Evolutionary conservation across 768 basidiomycete species (phyloP).

Genomic region (Tephrocybe sp.): DNA sequence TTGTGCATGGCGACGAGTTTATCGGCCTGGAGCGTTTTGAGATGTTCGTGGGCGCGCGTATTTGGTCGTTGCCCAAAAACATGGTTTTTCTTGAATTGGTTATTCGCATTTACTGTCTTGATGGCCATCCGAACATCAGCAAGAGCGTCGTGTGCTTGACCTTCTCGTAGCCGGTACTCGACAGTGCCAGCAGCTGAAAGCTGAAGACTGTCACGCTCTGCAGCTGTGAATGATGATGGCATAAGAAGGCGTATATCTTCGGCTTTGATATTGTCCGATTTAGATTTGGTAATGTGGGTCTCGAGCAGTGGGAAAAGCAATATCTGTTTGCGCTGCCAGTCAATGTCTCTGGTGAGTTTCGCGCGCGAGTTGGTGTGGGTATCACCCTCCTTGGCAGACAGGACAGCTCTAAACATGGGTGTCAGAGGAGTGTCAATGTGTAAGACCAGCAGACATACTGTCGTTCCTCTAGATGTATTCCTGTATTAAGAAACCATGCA

Average conservation of each 20-base stretch:
- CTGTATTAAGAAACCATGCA: too few relatives aligned
- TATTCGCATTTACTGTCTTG: conserved; percentile 20
- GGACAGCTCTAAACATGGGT: too few relatives aligned
- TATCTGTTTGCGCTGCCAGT: neutral
- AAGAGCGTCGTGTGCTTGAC: conserved; percentile 28
- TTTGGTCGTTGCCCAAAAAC: conserved; percentile 23
- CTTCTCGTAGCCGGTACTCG: conserved; percentile 23
- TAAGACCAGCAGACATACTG: too few relatives aligned
- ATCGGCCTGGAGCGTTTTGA: conserved; percentile 16
- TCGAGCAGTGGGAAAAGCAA: neutral
- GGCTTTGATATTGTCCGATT: neutral
- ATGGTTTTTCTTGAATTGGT: conserved; percentile 20
- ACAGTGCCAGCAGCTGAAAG: conserved; percentile 8
- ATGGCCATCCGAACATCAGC: conserved; percentile 21
- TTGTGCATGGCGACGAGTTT: conserved; percentile 17
- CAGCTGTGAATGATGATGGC: conserved; percentile 16
- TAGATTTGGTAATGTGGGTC: neutral
- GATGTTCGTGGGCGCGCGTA: conserved; percentile 21
- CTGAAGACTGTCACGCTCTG: neutral
- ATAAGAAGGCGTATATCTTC: conserved; percentile 12
- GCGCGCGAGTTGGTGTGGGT: too few relatives aligned
- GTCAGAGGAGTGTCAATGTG: too few relatives aligned
- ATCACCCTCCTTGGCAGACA: too few relatives aligned
- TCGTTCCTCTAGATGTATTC: too few relatives aligned
- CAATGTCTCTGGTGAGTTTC: neutral